Evolutionary conservation across 2,329 filamentous ascomycete species (phyloP).

Genomic region (Penicillium sp.): DNA sequence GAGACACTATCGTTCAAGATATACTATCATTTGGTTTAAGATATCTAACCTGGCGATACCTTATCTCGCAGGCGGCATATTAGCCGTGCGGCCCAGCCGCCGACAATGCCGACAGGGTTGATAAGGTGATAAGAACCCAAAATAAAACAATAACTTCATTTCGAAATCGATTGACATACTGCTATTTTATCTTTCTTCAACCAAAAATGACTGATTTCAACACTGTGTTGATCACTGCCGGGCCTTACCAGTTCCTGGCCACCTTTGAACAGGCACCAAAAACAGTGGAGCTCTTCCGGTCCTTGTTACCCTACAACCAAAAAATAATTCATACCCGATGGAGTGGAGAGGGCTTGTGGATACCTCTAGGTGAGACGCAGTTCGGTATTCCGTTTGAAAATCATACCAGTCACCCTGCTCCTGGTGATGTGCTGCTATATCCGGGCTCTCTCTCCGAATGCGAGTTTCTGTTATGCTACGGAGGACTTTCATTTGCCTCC

Average conservation of each 20-base stretch:
- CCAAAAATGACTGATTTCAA: not conserved
- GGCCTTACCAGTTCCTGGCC: slow-evolving; percentile 14
- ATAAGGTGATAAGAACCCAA: not conserved
- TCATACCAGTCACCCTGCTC: slow-evolving; percentile 22
- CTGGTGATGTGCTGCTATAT: slow-evolving; percentile 25
- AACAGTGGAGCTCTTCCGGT: slow-evolving; percentile 20
- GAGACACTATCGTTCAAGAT: too few species aligned
- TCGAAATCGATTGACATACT: not conserved
- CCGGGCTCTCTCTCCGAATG: slow-evolving; percentile 24
- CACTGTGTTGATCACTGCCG: slow-evolving; percentile 12
- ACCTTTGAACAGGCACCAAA: slow-evolving; percentile 19
- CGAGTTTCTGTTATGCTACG: slow-evolving; percentile 26
- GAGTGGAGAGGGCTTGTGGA: slow-evolving; percentile 28
- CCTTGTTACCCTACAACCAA: slow-evolving; percentile 23
- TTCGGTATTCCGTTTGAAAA: slow-evolving; percentile 25
- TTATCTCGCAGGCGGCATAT: not conserved
- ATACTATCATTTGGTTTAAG: not conserved
- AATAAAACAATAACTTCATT: not conserved
- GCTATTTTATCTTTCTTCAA: not conserved
- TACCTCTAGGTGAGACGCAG: slow-evolving; percentile 23
- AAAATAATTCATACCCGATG: slow-evolving; percentile 29
- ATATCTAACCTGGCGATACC: not conserved
- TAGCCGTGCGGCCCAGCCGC: slow-evolving; percentile 14
- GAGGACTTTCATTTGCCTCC: slow-evolving; percentile 23
- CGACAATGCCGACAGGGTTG: not conserved